These are phyloP conservation scores for Grifola frondosa DNA, from an alignment of 1,284 basidiomycete species.

Conservation along the genomic window DNA sequence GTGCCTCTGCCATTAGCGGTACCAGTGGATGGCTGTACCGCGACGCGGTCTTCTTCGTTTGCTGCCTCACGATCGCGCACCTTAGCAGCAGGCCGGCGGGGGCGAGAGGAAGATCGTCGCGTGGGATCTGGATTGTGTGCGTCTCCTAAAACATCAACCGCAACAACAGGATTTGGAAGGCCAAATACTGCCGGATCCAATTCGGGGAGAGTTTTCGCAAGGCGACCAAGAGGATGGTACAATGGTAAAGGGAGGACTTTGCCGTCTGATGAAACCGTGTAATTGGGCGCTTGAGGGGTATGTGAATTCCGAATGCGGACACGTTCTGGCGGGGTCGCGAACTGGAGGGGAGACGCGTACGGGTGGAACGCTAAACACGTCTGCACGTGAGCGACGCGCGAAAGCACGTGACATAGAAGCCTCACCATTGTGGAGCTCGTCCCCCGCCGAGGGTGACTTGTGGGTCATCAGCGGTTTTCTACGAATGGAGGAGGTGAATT, in stretches of 20 bases:
- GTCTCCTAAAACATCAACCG: constrained; percentile 31
- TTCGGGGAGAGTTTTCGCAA: constrained; percentile 66
- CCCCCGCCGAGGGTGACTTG: no score
- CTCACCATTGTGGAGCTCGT: no score
- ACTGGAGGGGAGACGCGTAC: no score
- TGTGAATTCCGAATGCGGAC: no score
- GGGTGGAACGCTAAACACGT: no score
- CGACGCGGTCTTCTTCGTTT: constrained; percentile 21
- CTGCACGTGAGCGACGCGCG: no score
- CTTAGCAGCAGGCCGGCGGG: constrained; percentile 52
- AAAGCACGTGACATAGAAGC: no score
- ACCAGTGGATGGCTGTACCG: constrained; percentile 8
- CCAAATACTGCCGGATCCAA: constrained; percentile 60
- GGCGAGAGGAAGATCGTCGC: constrained; percentile 46
- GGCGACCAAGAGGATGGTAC: constrained; percentile 64
- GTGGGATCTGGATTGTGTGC: constrained; percentile 37
- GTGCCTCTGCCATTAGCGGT: constrained; percentile 10
- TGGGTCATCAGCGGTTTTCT: no score
- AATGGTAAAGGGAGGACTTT: constrained; percentile 57
- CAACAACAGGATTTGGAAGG: constrained; percentile 33
- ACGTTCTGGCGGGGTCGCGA: no score
- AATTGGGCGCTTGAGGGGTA: no score
- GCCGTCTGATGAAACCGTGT: no score
- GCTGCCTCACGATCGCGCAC: constrained; percentile 46
- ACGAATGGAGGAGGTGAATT: no score